phyloP scores from a whole-genome alignment of 75 land plant genomes.

The Pinus albicaulis region DNA sequence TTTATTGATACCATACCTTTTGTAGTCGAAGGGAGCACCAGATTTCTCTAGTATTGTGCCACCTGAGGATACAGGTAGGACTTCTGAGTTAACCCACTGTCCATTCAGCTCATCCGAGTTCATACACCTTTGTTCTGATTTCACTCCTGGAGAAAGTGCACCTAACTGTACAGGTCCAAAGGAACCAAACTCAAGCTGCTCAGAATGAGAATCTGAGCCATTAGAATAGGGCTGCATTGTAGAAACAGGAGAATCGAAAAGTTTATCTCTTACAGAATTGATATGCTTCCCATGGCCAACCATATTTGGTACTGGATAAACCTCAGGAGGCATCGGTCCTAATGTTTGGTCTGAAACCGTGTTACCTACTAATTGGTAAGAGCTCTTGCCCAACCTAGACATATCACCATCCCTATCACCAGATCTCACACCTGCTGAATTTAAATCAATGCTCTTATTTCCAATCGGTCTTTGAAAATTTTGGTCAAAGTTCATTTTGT shows the following conservation, averaged over 20 bases:
- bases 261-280: conserved; percentile 5
- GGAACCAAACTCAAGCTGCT: conserved; percentile 44
- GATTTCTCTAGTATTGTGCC: conserved; percentile 10
- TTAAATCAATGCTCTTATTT: conserved; percentile 5
- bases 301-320: no score
- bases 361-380: not conserved
- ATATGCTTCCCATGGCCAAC: conserved; percentile 12
- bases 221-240: conserved; percentile 19
- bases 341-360: not conserved
- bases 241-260: conserved; percentile 12
- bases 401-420: conserved; percentile 6
- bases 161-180: conserved; percentile 21
- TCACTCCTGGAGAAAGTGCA: not conserved
- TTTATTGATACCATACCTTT: conserved; percentile 29
- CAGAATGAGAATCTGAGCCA: conserved; percentile 20
- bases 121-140: conserved; percentile 10
- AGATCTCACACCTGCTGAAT: conserved; percentile 8
- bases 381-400: not conserved
- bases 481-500: conserved; percentile 1
- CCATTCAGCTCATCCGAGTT: conserved; percentile 1
- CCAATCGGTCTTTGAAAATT: not conserved
- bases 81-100: not conserved
- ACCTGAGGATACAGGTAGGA: not conserved
- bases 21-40: conserved; percentile 6
- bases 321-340: not conserved